Conservation (phyloP, 176 grass and related monocot genomes). For the Phoenix roebelenii region DNA sequence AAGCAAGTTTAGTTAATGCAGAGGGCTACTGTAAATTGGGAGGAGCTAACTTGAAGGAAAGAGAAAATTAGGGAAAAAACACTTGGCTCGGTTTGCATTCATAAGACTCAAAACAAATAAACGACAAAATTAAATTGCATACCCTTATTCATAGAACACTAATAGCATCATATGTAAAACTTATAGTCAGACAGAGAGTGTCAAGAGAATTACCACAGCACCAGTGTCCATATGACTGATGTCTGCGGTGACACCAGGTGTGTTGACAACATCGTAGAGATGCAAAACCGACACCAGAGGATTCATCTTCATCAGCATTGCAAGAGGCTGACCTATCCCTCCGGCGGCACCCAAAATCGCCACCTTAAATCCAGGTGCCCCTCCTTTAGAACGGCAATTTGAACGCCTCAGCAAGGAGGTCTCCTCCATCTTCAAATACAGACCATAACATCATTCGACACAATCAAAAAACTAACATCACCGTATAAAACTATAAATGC, state of each 20-base stretch:
- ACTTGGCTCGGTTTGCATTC: too few relatives aligned
- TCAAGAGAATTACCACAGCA: conserved; percentile 50
- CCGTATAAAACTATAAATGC: not conserved
- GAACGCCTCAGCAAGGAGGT: conserved; percentile 33
- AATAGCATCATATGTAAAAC: too few relatives aligned
- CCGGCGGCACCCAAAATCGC: conserved; percentile 82
- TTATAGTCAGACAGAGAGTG: too few relatives aligned
- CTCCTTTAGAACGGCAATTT: conserved; percentile 77
- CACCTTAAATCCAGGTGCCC: conserved; percentile 78
- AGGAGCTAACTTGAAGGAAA: too few relatives aligned
- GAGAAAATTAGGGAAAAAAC: too few relatives aligned
- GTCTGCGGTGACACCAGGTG: conserved; percentile 90
- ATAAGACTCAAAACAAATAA: too few relatives aligned
- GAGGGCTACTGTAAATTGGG: too few relatives aligned
- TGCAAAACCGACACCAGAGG: conserved; percentile 89
- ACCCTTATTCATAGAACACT: too few relatives aligned
- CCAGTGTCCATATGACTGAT: conserved; percentile 93
- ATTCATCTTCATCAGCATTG: conserved; percentile 99
- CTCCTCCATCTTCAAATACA: conserved; percentile 35
- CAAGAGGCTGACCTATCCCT: conserved; percentile 82
- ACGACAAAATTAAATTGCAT: too few relatives aligned
- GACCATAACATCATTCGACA: conserved; percentile 13
- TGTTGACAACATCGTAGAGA: conserved; percentile 93
- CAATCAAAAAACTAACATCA: not conserved
- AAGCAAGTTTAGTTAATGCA: too few relatives aligned